Evolutionary conservation across 176 grass and related monocot genomes (phyloP), one percentile per base, ranked within the genome.

Genomic region (Avena sativa): DNA sequence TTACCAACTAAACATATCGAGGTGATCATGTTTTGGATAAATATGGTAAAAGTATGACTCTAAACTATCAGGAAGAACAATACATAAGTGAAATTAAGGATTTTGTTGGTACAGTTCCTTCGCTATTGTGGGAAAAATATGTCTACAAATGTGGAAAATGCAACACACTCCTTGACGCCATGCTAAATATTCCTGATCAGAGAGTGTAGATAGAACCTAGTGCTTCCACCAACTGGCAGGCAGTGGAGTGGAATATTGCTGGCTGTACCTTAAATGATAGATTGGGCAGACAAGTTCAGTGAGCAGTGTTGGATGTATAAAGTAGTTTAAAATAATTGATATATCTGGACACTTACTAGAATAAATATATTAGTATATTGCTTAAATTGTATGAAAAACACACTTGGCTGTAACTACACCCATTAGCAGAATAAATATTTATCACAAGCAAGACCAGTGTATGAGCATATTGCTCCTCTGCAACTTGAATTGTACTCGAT

Each of bases 21-120:
- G 19, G 3, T 68, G 40, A 55, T 34, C 19, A 70, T 82, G 26
- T 83, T 83, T 83, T 83, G 12, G 32, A 71, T 56, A 82, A 82
- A 71, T 57, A 71, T 43, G 67, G 32, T 52, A 57, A 69, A 38
- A 40, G 30, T 43, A 83, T 20, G 12, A 43, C 50, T 71, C 55
- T 5, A 57, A 57, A 19, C 16, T 57, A 57, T 57, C 30, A 57
- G 59, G 47, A 53, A 51, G 12, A 69, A 53, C 80, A 82, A 67
- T 52, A 64, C 16, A 4, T n/a, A 16, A 34, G 46, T 68, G 16
- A 81, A 51, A 30, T 67, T 52, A 38, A 52, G 80, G 16, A 65
- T 14, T 65, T 20, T 50, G 51, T 81, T 49, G 26, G 65, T 83
- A 71, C 32, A 83, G 20, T 56, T 38, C 11, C 25, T 26, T 80